These are phyloP conservation scores for Corchorus olitorius DNA, from an alignment of 345 rosid species.

Conservation along the genomic window DNA sequence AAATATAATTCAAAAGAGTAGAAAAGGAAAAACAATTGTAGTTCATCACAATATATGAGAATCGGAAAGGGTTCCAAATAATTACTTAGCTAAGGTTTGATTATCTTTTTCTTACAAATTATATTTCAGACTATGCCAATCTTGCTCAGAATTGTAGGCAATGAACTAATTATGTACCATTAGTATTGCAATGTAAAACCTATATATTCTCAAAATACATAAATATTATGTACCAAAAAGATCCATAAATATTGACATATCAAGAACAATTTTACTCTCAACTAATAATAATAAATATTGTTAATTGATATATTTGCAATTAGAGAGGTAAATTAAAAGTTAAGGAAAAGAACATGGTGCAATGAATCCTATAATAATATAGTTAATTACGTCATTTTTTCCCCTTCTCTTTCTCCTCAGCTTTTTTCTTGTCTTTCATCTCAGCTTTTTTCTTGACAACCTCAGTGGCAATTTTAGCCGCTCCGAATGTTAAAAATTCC, in stretches of 20 bases:
- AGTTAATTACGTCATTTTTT: background rate
- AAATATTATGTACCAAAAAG: too few species aligned
- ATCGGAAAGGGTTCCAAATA: too few species aligned
- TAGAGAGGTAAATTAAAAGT: background rate
- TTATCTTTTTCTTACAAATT: too few species aligned
- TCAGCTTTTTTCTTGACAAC: conserved; percentile 29
- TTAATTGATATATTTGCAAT: background rate
- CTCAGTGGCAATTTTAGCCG: conserved; percentile 29
- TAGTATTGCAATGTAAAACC: too few species aligned
- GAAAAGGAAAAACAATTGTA: too few species aligned
- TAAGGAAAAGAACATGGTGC: background rate
- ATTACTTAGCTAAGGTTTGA: too few species aligned
- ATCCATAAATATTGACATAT: background rate
- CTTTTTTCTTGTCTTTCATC: conserved; percentile 24
- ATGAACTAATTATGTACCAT: too few species aligned
- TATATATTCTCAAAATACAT: too few species aligned
- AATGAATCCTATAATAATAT: background rate
- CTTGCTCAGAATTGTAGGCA: too few species aligned
- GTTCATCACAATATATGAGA: too few species aligned
- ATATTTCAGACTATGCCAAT: too few species aligned
- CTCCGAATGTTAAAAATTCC: conserved; percentile 21
- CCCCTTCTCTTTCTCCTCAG: conserved; percentile 13
- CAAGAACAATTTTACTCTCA: background rate
- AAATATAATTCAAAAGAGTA: too few species aligned
- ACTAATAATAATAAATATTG: background rate